A percentile compares a stretch with the other conserved stretches of the same genome.
These are phyloP conservation scores for Heteromeles arbutifolia DNA, from an alignment of 306 rosid genomes.

Conservation along the genomic window DNA sequence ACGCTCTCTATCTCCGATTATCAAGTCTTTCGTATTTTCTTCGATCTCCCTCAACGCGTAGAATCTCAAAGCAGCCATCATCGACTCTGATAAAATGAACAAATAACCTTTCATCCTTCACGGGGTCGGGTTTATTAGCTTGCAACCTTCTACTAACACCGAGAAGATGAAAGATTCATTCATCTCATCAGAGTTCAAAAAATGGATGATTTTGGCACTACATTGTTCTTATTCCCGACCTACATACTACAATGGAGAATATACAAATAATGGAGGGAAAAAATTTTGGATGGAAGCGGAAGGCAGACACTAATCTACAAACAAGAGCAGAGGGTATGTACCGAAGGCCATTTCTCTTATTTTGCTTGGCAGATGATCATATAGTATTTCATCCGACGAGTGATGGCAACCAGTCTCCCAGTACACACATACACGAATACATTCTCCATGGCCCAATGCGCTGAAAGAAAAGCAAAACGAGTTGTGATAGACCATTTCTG, in stretches of 20 bases:
- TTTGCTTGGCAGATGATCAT: conserved; percentile 5
- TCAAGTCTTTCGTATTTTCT: not conserved
- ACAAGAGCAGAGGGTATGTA: conserved; percentile 24
- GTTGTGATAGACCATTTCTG: not conserved
- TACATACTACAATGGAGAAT: conserved; percentile 23
- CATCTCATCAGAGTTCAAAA: conserved; percentile 13
- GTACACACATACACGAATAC: not conserved
- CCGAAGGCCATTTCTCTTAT: conserved; percentile 3
- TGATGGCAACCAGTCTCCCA: conserved; percentile 2
- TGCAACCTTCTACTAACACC: not conserved
- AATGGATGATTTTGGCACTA: conserved; percentile 24
- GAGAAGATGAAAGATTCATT: not conserved
- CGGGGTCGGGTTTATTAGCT: not conserved
- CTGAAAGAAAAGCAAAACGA: conserved; percentile 6
- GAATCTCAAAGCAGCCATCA: conserved; percentile 13
- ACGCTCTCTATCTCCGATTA: not conserved
- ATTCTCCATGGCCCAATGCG: not conserved
- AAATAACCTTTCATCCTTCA: not conserved
- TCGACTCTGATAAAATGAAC: not conserved
- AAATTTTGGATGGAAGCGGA: not conserved
- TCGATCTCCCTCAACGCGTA: not conserved
- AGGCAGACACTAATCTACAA: conserved; percentile 7
- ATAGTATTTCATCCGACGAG: not conserved
- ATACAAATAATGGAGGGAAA: not conserved
- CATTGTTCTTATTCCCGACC: conserved; percentile 19